Base-by-base conservation (phyloP, 2,329 filamentous ascomycete genomes). In the Arthrobotrys entomopaga region DNA sequence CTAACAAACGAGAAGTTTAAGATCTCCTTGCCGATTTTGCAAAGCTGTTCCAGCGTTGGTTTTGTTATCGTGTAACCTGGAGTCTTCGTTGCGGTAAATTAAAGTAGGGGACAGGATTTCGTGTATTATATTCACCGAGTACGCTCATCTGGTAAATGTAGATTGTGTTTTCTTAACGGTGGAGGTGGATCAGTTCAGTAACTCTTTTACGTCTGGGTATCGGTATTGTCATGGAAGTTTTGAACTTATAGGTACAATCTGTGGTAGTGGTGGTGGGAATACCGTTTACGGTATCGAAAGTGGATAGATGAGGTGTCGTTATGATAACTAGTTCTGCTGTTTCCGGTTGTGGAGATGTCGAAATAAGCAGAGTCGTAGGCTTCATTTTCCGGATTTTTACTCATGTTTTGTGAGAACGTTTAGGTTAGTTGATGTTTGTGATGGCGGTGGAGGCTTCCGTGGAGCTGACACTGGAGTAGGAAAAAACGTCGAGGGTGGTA, bases 71-170 rank as follows among this genome's bases (percentile, higher is more conserved):
- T 53, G 49, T 48, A 64, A 19, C 60, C 60, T 1, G 49, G 60
- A 34, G 40, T 64, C 49, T 13, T 8, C 16, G 10, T 10, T 20
- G 16, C 15, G 10, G 19, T 52, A 26, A 8, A 53, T 43, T 13
- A 52, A 1, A 29, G 60, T 19, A 64, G 54, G 53, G n/a, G 48
- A 34, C 49, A 64, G 40, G 20, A 15, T 13, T 48, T 48, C 19
- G 48, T 24, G 38, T 64, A 64, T 64, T 53, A 38, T n/a, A n/a
- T n/a, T n/a, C n/a, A n/a, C 60, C 60, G 6, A 48, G 49, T 22
- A 15, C 52, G 60, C 34, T 46, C 20, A 48, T 64, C 38, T 64
- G 29, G 3, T 19, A 38, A 11, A 64, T 48, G 38, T 64, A 24
- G 16, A 53, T 20, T 16, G 19, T 24, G 15, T 11, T 29, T 38